Percentiles rank a stretch among this genome's conserved stretches.
phyloP scores from a whole-genome alignment of 2,329 filamentous ascomycete genomes.

The Fusarium phyllophilum region DNA sequence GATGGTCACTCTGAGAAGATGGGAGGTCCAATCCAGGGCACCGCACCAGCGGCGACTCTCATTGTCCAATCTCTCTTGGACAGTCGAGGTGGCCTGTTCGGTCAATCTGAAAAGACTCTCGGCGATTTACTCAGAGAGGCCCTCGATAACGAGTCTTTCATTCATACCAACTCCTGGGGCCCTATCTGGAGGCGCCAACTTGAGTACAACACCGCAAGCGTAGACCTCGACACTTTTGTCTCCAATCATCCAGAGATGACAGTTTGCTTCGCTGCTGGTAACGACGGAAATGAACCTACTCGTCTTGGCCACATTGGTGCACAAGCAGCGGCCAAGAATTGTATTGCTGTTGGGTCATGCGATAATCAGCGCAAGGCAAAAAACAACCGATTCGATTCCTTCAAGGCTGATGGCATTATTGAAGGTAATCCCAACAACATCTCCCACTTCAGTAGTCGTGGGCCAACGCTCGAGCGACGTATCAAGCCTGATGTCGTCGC shows the following conservation, averaged over 20 bases:
- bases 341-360: not conserved
- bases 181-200: not conserved
- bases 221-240: not conserved
- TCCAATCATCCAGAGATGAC: not conserved
- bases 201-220: fast-evolving
- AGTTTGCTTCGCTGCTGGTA: not conserved
- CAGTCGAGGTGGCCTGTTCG: not conserved
- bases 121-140: not conserved
- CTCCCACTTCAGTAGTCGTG: not conserved
- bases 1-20: not conserved
- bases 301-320: not conserved
- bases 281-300: fast-evolving
- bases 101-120: not conserved
- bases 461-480: not conserved
- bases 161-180: not conserved
- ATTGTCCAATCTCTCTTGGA: not conserved
- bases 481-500: not conserved
- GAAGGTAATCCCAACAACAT: not conserved
- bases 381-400: fast-evolving
- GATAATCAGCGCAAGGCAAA: not conserved
- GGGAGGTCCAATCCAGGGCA: not conserved
- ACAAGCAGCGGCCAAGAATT: not conserved
- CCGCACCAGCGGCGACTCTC: not conserved
- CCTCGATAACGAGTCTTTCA: not conserved
- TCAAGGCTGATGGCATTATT: not conserved